phyloP scores from a whole-genome alignment of 2,329 filamentous ascomycete species.

The Aureobasidium sp. region DNA sequence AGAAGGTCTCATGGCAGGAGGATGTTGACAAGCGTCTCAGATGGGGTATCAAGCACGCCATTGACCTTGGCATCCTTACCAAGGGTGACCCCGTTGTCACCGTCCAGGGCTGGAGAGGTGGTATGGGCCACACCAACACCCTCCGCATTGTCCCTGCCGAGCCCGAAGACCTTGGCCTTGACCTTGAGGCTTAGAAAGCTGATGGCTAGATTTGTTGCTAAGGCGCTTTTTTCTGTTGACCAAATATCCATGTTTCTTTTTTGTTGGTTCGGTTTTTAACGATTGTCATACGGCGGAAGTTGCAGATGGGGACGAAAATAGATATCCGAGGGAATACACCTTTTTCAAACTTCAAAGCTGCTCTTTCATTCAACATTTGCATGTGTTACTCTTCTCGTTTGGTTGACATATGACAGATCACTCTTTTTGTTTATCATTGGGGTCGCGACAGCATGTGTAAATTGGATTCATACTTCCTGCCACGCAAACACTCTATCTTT shows the following conservation, averaged over 20 bases:
- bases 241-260: background rate
- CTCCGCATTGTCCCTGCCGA: slow-evolving; percentile 43
- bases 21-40: slow-evolving; percentile 96
- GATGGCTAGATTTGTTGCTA: background rate
- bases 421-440: too few relatives aligned
- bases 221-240: background rate
- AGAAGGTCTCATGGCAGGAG: slow-evolving; percentile 91
- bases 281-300: slow-evolving; percentile 6
- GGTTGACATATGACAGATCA: too few relatives aligned
- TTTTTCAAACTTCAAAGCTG: background rate
- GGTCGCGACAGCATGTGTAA: too few relatives aligned
- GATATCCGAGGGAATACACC: background rate
- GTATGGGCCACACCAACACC: slow-evolving; percentile 88
- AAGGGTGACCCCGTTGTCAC: slow-evolving; percentile 69
- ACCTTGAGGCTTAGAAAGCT: slow-evolving; percentile 33
- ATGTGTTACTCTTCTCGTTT: too few relatives aligned
- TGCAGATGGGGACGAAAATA: slow-evolving; percentile 1
- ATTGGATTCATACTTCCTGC: too few relatives aligned
- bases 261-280: background rate
- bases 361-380: background rate
- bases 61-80: slow-evolving; percentile 68
- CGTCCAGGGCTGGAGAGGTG: slow-evolving; percentile 85
- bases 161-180: slow-evolving; percentile 39
- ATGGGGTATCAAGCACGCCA: slow-evolving; percentile 85
- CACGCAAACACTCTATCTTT: too few relatives aligned